Base-by-base conservation (phyloP, 257 asterid species). In the Linderniella brevidens region DNA sequence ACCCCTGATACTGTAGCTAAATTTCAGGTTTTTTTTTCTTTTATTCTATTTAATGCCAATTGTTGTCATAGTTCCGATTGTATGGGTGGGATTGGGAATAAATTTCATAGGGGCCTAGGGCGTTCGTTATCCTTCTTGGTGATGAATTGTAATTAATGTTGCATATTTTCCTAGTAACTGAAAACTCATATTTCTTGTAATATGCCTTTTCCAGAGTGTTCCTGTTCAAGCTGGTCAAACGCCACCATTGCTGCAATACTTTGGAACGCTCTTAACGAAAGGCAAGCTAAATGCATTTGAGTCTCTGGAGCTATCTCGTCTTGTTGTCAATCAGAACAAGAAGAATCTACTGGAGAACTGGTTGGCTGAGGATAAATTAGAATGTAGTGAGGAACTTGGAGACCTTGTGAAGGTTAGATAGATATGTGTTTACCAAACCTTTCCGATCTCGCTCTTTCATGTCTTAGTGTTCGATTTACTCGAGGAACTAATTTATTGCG, bases 141-240 rank as follows among this genome's bases (percentile, higher is more conserved):
- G 3, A 25, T 25, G 3, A 6, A 25, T 2, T 25, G 32, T 25
- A 6, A 19, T 46, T 41, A 19, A 36, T 47, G 50, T 14, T 17
- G 42, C 37, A 38, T 13, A 20, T 49, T n/a, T n/a, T n/a, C n/a
- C n/a, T n/a, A n/a, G n/a, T n/a, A n/a, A n/a, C n/a, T n/a, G n/a
- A n/a, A 18, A 58, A 63, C 66, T 65, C 73, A 3, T 25, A 25
- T 6, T 25, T 2, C 32, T 25, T 25, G 6, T 25, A 25, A 25
- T 6, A 2, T 25, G 3, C 32, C 32, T 6, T 25, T 2, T 25
- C 32, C 32, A 90, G 99, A 90, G 99, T 59, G 99, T 90, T 61
- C 99, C 96, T 57, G 96, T 85, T 70, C 99, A 90, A 77, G 84
- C 94, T 66, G 96, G 99, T 59, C 94, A 85, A 70, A 90, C 99